Evolutionary conservation across 805 yeast species (phyloP), one percentile per base, ranked within the genome.

Genomic region (Candida qinlingensis): DNA sequence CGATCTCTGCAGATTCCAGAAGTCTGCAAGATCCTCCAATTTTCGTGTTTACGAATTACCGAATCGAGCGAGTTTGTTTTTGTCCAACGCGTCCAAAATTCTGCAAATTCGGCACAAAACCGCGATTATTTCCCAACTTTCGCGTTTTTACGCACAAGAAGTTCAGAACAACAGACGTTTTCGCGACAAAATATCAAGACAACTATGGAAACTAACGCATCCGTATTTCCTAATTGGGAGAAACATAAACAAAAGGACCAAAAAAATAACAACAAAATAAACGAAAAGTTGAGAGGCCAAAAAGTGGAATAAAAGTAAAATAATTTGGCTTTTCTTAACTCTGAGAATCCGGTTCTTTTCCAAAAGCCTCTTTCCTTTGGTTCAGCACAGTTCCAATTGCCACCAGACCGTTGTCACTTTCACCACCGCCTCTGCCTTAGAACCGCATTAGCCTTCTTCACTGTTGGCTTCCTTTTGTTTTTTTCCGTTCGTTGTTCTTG

Each of bases 181-280:
- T 31, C 34, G 34, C 34, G 34, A 8, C 19, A 19, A 19, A 19
- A 19, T 19, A 19, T 19, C 19, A 19, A 11, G 11, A 8, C 11
- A 31, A 31, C 34, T 31, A 31, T 31, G 34, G 34, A 31, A 31
- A 31, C 34, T 8, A 31, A 31, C 11, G 11, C 8, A 31, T 11
- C 34, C 34, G 11, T 3, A 11, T 31, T 31, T 8, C 34, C 11
- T 54, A 66, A 27, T 49, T 66, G 65, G 46, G 48, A 56, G 63
- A 55, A 62, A 51, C 46, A 53, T 51, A 54, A 51, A 51, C 57
- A 53, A 50, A 46, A 38, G 36, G 29, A 6, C 8, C 26, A 25
- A 7, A 30, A 40, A 28, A 13, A 25, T 6, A 34, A 37, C 26
- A 48, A 39, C 41, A 38, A 25, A 37, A 41, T 28, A 48, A 40